Evolutionary conservation across 768 basidiomycete species (phyloP).

Genomic region (Boletus pseudo-olivaceus): DNA sequence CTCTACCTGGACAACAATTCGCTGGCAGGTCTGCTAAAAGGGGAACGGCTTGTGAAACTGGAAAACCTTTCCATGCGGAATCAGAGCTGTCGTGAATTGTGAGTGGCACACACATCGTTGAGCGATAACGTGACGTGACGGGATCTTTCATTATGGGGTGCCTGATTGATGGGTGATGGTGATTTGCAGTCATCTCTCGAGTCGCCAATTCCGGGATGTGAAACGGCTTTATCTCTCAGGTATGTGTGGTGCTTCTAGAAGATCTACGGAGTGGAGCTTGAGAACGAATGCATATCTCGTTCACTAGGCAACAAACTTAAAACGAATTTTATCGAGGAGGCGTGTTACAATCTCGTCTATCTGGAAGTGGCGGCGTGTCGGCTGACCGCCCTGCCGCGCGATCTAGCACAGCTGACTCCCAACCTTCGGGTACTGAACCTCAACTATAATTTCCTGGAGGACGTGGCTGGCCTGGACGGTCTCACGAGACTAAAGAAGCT

Average conservation of each 20-base stretch:
- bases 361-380: slow-evolving; percentile 89
- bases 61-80: slow-evolving; percentile 92
- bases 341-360: slow-evolving; percentile 88
- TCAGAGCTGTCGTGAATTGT: slow-evolving; percentile 76
- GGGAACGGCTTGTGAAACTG: slow-evolving; percentile 61
- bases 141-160: slow-evolving; percentile 36
- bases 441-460: slow-evolving; percentile 95
- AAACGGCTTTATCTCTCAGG: slow-evolving; percentile 94
- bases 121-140: slow-evolving; percentile 31
- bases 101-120: slow-evolving; percentile 38
- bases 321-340: slow-evolving; percentile 57
- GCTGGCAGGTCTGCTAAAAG: slow-evolving; percentile 48
- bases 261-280: slow-evolving; percentile 13
- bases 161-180: slow-evolving; percentile 36
- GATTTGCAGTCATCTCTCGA: slow-evolving; percentile 40
- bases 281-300: slow-evolving; percentile 21
- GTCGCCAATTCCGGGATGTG: slow-evolving; percentile 81
- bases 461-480: slow-evolving; percentile 63
- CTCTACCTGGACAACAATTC: slow-evolving; percentile 90
- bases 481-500: slow-evolving; percentile 77
- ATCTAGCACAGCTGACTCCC: slow-evolving; percentile 64
- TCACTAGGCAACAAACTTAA: slow-evolving; percentile 68
- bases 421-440: slow-evolving; percentile 91
- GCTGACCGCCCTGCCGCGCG: slow-evolving; percentile 67
- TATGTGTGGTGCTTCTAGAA: slow-evolving; percentile 39